phyloP scores from a whole-genome alignment of 768 basidiomycete genomes.

The Lanmaoa pseudosensibilis region DNA sequence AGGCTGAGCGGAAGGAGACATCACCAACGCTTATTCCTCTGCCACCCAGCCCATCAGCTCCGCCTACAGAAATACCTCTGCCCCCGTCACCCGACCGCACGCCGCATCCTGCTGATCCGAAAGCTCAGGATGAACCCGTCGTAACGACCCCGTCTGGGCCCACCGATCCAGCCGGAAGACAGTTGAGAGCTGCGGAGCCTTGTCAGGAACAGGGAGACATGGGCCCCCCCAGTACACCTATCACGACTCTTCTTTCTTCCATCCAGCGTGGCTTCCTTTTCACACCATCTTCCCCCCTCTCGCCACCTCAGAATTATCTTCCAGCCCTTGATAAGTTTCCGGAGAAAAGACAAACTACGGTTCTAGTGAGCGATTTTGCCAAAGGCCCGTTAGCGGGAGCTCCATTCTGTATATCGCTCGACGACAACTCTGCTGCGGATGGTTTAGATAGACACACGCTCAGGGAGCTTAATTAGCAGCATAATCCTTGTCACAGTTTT shows the following conservation, averaged over 20 bases:
- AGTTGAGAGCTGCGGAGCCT: not conserved
- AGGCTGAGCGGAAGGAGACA: constrained; percentile 13
- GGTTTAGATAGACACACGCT: constrained; percentile 26
- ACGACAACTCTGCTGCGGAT: constrained; percentile 9
- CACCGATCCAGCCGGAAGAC: not conserved
- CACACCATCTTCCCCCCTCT: constrained; percentile 61
- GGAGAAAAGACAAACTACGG: constrained; percentile 9
- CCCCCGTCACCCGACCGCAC: constrained; percentile 19
- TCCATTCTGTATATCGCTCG: constrained; percentile 12
- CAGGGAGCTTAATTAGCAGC: constrained; percentile 24
- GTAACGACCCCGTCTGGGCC: not conserved
- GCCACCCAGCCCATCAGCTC: constrained; percentile 23
- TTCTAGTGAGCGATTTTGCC: not conserved
- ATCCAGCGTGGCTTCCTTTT: constrained; percentile 71
- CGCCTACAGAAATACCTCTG: constrained; percentile 21
- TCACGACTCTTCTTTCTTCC: constrained; percentile 58
- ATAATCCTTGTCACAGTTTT: not conserved
- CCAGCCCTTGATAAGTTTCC: not conserved
- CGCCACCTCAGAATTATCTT: constrained; percentile 52
- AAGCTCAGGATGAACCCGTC: constrained; percentile 4
- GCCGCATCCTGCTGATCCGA: not conserved
- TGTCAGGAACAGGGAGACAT: constrained; percentile 2
- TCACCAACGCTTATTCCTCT: constrained; percentile 19
- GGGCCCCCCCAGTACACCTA: constrained; percentile 52
- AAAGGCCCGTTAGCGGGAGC: not conserved